Evolutionary conservation across 1,284 basidiomycete species (phyloP).

Genomic region (Athelia sp.): DNA sequence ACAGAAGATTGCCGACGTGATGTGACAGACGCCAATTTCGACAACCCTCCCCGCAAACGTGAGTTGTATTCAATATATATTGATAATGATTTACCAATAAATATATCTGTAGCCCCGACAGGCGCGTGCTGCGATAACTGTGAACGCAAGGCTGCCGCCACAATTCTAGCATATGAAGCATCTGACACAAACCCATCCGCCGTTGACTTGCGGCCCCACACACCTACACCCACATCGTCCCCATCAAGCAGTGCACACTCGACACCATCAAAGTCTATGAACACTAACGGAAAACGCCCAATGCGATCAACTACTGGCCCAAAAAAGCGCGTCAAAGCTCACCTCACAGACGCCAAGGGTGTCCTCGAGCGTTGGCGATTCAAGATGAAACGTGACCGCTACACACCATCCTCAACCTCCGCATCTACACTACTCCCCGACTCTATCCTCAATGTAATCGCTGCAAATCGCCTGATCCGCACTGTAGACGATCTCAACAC

Average conservation of each 20-base stretch:
- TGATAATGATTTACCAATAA: no score
- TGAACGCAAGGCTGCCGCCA: not conserved
- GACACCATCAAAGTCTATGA: not conserved
- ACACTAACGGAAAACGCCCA: not conserved
- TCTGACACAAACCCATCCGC: no score
- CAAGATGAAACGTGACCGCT: not conserved
- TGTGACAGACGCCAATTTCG: not conserved
- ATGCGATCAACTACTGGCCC: not conserved
- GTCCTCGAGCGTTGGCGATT: not conserved
- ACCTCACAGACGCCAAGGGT: not conserved
- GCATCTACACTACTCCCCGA: constrained; percentile 4
- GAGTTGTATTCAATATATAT: not conserved
- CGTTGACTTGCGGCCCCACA: not conserved
- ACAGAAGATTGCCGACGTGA: not conserved
- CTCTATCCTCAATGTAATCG: constrained; percentile 4
- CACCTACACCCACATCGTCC: not conserved
- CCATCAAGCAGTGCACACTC: not conserved
- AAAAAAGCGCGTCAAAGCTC: not conserved
- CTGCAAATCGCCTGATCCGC: constrained; percentile 2
- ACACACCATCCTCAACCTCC: constrained; percentile 3
- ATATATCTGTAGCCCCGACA: not conserved
- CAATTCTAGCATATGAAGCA: no score
- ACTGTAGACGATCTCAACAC: constrained; percentile 3
- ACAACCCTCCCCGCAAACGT: not conserved
- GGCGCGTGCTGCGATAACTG: not conserved